Evolutionary conservation across 768 basidiomycete genomes (phyloP).

Genomic region (Cyclocybe cylindracea): DNA sequence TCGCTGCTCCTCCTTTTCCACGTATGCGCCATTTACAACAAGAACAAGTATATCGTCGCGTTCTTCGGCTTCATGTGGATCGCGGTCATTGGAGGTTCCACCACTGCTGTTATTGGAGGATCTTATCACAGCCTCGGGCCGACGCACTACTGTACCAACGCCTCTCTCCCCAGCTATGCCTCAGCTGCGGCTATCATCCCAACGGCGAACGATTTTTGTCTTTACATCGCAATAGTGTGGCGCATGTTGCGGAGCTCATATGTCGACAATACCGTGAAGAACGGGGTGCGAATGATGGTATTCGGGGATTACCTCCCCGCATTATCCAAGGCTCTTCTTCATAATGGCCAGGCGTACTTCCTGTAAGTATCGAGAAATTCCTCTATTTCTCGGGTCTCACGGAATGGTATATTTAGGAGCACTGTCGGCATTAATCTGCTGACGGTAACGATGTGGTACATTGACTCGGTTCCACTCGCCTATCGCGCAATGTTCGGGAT

Average conservation of each 20-base stretch:
- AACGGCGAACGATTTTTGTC: constrained; percentile 23
- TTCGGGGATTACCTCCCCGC: constrained; percentile 21
- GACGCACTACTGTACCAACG: constrained; percentile 12
- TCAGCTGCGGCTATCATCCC: constrained; percentile 16
- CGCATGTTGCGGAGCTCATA: constrained; percentile 16
- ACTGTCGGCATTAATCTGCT: constrained; percentile 11
- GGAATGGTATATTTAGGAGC: constrained; percentile 1
- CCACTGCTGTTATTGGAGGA: not conserved
- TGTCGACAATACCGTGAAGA: not conserved
- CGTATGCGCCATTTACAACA: constrained; percentile 13
- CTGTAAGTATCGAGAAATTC: constrained; percentile 17
- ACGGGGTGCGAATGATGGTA: constrained; percentile 8
- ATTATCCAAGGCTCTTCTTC: constrained; percentile 23
- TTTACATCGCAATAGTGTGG: constrained; percentile 32
- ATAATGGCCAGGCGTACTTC: constrained; percentile 32
- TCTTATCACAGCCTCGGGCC: constrained; percentile 3
- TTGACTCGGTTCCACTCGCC: constrained; percentile 7
- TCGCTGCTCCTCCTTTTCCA: constrained; percentile 13
- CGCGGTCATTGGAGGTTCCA: not conserved
- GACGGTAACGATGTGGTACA: constrained; percentile 6
- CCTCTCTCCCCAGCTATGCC: constrained; percentile 6
- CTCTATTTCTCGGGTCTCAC: not conserved
- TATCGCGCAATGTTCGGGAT: constrained; percentile 9
- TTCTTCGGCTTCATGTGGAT: constrained; percentile 13
- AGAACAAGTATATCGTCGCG: constrained; percentile 2